phyloP scores from a whole-genome alignment of 2,329 filamentous ascomycete species.

The Zymoseptoria ardabiliae region DNA sequence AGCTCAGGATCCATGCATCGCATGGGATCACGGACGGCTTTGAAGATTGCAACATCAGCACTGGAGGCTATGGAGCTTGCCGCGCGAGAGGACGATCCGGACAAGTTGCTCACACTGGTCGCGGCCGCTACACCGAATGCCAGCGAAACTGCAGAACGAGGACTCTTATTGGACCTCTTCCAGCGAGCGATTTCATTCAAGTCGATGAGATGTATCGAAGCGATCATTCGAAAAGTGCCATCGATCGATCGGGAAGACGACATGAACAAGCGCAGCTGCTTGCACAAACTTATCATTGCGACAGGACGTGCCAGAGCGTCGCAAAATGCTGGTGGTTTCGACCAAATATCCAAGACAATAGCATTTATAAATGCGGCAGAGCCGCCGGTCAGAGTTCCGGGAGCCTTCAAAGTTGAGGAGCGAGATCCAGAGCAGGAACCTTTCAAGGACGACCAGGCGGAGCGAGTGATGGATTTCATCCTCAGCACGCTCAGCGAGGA shows the following conservation, averaged over 20 bases:
- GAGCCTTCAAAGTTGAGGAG: constrained; percentile 59
- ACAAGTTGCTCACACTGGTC: constrained; percentile 44
- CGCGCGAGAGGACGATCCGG: constrained; percentile 60
- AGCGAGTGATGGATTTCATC: constrained; percentile 56
- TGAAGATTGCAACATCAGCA: constrained; percentile 61
- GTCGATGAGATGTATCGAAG: constrained; percentile 62
- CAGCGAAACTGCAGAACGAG: constrained; percentile 48
- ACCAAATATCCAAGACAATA: constrained; percentile 47
- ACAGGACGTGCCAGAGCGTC: constrained; percentile 69
- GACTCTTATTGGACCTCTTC: constrained; percentile 69
- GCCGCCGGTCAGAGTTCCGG: constrained; percentile 55
- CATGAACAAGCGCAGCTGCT: constrained; percentile 86
- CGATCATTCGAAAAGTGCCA: constrained; percentile 60
- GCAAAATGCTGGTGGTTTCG: constrained; percentile 28
- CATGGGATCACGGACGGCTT: constrained; percentile 64
- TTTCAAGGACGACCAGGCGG: constrained; percentile 64
- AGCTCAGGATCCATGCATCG: constrained; percentile 62
- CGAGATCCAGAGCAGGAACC: constrained; percentile 50
- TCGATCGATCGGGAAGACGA: constrained; percentile 80
- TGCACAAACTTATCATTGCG: constrained; percentile 86
- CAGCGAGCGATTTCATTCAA: constrained; percentile 68
- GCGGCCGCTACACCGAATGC: constrained; percentile 24
- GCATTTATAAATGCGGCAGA: constrained; percentile 76
- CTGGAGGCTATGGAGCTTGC: constrained; percentile 67
- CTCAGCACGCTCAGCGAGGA: constrained; percentile 61